Base-by-base conservation (phyloP, 495 filamentous ascomycete species). In the Penicillium atrosanguineum region DNA sequence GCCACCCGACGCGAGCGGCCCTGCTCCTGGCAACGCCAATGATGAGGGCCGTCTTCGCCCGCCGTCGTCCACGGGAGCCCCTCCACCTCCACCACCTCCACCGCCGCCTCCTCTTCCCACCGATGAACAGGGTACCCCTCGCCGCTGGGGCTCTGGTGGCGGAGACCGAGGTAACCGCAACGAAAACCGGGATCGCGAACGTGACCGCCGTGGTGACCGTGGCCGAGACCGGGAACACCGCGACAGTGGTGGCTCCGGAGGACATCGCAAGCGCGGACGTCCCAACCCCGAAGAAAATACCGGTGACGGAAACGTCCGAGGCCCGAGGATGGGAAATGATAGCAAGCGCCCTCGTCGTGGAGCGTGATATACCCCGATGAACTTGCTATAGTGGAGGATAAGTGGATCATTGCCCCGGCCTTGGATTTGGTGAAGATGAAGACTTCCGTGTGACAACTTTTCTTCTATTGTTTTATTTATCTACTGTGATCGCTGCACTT, bases 281-380 rank as follows among this genome's bases (percentile, higher is more conserved):
- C 69, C 67, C 18, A 71, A 68, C 38, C 63, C 56, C 12, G 71
- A 72, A 4, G 61, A 67, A 16, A 57, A 53, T 18, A 37, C 60
- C 26, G 72, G 66, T 15, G 68, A 71, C 50, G 67, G 64, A 42
- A 49, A 51, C 39, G 61, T 55, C n/a, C 65, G 72, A 19, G 72
- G 72, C 23, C 68, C 62, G 51, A 57, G 74, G 9, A 70, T 69
- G 54, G 70, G 71, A 20, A 65, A 61, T 52, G 75, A 78, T 4
- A 78, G 60, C 53, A 78, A 78, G 52, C 71, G 75, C 28, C 69
- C 71, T 44, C 71, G 75, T 44, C 71, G 75, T 36, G 75, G 75
- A 46, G 61, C 57, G 31, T 76, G 57, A 72, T 2, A 34, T 12
- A 16, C 44, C 20, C 28, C 31, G 31, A 11, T 18, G 19, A 20